phyloP scores from a whole-genome alignment of 2,329 filamentous ascomycete genomes.

The Fusarium sp. region DNA sequence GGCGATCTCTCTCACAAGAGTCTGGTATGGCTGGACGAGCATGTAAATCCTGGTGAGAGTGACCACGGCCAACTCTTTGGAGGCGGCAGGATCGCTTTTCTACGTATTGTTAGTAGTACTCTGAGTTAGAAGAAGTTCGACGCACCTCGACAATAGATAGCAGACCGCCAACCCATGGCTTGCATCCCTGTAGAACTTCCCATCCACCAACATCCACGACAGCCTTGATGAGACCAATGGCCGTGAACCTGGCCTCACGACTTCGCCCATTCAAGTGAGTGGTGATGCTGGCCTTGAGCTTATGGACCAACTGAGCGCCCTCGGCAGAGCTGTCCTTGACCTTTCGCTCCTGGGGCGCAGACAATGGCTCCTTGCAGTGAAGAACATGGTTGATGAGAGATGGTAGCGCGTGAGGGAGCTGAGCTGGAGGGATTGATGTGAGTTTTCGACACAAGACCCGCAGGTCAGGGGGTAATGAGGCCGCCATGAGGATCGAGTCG shows the following conservation, averaged over 20 bases:
- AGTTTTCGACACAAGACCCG: conserved; percentile 76
- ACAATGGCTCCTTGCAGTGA: conserved; percentile 70
- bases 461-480: conserved; percentile 66
- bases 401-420: conserved; percentile 80
- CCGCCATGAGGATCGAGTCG: conserved; percentile 38
- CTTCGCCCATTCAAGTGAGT: conserved; percentile 83
- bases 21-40: conserved; percentile 84
- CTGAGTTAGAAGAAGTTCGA: not conserved
- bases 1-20: conserved; percentile 86
- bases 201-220: conserved; percentile 85
- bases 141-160: conserved; percentile 78
- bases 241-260: conserved; percentile 80
- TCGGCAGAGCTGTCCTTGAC: conserved; percentile 74
- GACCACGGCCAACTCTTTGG: conserved; percentile 81
- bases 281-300: conserved; percentile 81
- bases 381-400: conserved; percentile 72
- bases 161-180: conserved; percentile 82
- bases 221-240: conserved; percentile 82
- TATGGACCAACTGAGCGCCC: conserved; percentile 78
- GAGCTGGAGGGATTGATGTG: conserved; percentile 75
- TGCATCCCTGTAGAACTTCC: conserved; percentile 79
- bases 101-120: conserved; percentile 49
- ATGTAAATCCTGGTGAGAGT: conserved; percentile 86
- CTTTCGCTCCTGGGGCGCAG: conserved; percentile 69
- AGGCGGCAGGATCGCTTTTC: conserved; percentile 81